Base-by-base conservation (phyloP, 176 grass and related monocot species). In the Sorghum bicolor region DNA sequence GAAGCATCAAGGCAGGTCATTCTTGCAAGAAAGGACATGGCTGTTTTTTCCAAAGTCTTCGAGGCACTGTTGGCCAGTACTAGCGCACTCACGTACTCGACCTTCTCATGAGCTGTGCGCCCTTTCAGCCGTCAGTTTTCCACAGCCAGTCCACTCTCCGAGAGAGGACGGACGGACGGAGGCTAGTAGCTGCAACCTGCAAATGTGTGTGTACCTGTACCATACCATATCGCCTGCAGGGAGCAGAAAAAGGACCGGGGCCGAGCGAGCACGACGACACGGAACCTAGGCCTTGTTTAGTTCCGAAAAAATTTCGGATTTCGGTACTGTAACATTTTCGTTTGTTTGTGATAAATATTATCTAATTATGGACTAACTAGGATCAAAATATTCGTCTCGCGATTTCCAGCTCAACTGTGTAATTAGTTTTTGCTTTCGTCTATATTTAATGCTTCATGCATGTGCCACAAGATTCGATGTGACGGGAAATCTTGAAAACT, bases 41-140 rank as follows among this genome's bases (percentile, higher is more conserved):
- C 40, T 4, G 8, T 0, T 7, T 14, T 45, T 28, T 67, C 17
- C 8, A 57, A 57, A 73, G 74, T 65, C 73, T 37, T 66, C 16
- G 75, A 28, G 50, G 53, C 80, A 87, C 75, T 83, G 75, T 67
- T 82, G 1, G 30, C 61, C 9, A 38, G 79, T 90, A 40, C 65
- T 47, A 11, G 5, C 20, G 78, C 41, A 81, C 44, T 16, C 36
- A 81, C 72, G 30, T 33, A 81, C 57, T 28, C 20, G 25, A 76
- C 58, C 85, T 82, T 82, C 28, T 55, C 24, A 25, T 73, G 84
- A 90, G 84, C 88, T 90, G 83, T 89, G 76, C 68, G 9, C 71
- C 71, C 30, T 69, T 52, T 3, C 75, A 50, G 58, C 74, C 84
- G 16, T 83, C 74, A 33, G 19, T 83, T 48, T 76, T 64, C 14